Evolutionary conservation across 2,329 filamentous ascomycete genomes (phyloP).

Genomic region (Fusarium domesticum): DNA sequence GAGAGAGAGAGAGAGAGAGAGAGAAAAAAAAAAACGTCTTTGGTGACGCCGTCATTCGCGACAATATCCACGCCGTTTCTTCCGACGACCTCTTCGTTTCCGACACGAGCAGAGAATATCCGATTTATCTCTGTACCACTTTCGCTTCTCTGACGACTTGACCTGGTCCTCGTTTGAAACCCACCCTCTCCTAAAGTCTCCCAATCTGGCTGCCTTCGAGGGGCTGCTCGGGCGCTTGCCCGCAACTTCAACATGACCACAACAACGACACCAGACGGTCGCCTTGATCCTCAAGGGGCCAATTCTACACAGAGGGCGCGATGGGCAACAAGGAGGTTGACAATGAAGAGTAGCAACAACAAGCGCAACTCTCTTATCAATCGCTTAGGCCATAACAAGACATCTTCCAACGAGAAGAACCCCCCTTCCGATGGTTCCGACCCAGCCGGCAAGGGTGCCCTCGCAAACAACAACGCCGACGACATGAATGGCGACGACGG

Average conservation of each 20-base stretch:
- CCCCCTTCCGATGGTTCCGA: constrained; percentile 37
- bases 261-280: constrained; percentile 30
- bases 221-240: constrained; percentile 40
- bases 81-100: constrained; percentile 3
- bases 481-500: constrained; percentile 34
- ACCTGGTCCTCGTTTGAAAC: constrained; percentile 8
- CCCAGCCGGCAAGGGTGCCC: constrained; percentile 22
- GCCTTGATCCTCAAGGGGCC: constrained; percentile 24
- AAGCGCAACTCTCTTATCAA: constrained; percentile 84
- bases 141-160: constrained; percentile 9
- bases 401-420: constrained; percentile 67
- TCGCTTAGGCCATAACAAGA: constrained; percentile 64
- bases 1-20: no score
- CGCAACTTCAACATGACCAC: constrained; percentile 38
- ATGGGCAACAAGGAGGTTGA: constrained; percentile 93
- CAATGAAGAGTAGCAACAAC: constrained; percentile 67
- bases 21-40: constrained; percentile 21
- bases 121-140: constrained; percentile 25
- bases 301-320: constrained; percentile 68
- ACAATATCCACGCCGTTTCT: constrained; percentile 5
- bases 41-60: constrained; percentile 21
- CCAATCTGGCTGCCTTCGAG: constrained; percentile 37
- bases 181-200: constrained; percentile 15
- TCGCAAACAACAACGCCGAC: constrained; percentile 30
- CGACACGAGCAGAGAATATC: constrained; percentile 23